These are phyloP conservation scores for Metahyphopichia silvanorum DNA, from an alignment of 805 yeast genomes.

Conservation along the genomic window DNA sequence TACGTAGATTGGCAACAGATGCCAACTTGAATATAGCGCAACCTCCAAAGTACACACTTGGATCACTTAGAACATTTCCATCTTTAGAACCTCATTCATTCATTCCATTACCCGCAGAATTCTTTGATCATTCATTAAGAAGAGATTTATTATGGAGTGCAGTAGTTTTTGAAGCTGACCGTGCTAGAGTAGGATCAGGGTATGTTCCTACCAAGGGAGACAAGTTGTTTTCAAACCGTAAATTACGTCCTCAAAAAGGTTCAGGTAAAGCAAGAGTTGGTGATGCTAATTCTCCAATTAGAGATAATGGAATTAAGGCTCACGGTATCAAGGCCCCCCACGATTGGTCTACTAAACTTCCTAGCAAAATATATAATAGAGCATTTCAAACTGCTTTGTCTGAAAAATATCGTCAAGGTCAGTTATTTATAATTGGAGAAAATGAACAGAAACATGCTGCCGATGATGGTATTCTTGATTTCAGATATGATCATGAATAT, in stretches of 20 bases:
- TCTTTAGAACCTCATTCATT: constrained; percentile 80
- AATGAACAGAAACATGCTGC: constrained; percentile 20
- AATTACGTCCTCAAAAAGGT: constrained; percentile 88
- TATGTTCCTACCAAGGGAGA: constrained; percentile 85
- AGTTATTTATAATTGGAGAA: constrained; percentile 66
- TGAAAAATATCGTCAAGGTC: constrained; percentile 74
- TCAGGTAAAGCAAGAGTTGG: constrained; percentile 95
- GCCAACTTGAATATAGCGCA: constrained; percentile 22
- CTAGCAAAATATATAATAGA: constrained; percentile 63
- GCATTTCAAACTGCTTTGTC: constrained; percentile 85
- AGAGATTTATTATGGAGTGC: constrained; percentile 94
- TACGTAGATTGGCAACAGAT: constrained; percentile 29
- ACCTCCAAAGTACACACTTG: constrained; percentile 72
- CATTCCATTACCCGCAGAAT: constrained; percentile 70
- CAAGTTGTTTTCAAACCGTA: constrained; percentile 79
- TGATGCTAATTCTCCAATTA: constrained; percentile 90
- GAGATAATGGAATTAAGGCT: constrained; percentile 87
- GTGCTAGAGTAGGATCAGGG: constrained; percentile 82
- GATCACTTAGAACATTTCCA: constrained; percentile 82
- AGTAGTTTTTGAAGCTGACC: constrained; percentile 87
- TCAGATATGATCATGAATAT: constrained; percentile 36
- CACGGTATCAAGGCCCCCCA: constrained; percentile 88
- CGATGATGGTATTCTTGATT: constrained; percentile 28
- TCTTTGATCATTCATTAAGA: constrained; percentile 74
- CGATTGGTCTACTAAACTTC: constrained; percentile 78